phyloP scores from a whole-genome alignment of 2,329 filamentous ascomycete species.

The Fusarium hainanense region DNA sequence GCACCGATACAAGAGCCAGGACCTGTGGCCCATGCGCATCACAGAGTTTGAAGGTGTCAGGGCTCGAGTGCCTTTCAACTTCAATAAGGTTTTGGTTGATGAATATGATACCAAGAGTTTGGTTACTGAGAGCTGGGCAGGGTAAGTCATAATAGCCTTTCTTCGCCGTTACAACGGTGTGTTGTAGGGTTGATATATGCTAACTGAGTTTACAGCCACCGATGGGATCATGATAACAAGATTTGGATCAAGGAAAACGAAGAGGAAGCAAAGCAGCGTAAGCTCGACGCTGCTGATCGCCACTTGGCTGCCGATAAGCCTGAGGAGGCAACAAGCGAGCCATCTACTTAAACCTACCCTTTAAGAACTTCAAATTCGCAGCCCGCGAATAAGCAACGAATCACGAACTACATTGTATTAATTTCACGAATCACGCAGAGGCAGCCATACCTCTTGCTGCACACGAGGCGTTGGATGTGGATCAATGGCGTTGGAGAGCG shows the following conservation, averaged over 20 bases:
- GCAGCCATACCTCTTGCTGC: constrained; percentile 1
- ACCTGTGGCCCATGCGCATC: constrained; percentile 80
- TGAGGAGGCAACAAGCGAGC: neutral
- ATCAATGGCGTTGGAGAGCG: constrained; percentile 30
- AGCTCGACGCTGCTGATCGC: constrained; percentile 42
- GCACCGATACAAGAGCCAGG: constrained; percentile 75
- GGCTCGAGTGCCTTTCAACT: constrained; percentile 75
- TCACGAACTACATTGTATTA: constrained; percentile 12
- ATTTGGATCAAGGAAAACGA: constrained; percentile 66
- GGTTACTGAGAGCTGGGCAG: constrained; percentile 68
- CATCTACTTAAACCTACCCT: neutral
- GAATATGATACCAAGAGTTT: constrained; percentile 74
- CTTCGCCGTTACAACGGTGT: neutral
- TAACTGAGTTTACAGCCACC: constrained; percentile 60
- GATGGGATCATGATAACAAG: constrained; percentile 67
- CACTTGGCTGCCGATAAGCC: constrained; percentile 39
- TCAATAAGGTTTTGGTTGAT: constrained; percentile 71
- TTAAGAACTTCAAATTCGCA: neutral
- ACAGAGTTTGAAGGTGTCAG: constrained; percentile 79
- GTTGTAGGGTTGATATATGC: constrained; percentile 11
- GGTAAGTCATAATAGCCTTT: constrained; percentile 59
- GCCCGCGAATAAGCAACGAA: constrained; percentile 17
- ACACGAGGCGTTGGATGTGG: constrained; percentile 31
- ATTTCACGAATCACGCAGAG: constrained; percentile 2
- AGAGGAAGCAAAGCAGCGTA: constrained; percentile 42